Evolutionary conservation across 257 asterid genomes (phyloP).

Genomic region (Capsicum chinense): DNA sequence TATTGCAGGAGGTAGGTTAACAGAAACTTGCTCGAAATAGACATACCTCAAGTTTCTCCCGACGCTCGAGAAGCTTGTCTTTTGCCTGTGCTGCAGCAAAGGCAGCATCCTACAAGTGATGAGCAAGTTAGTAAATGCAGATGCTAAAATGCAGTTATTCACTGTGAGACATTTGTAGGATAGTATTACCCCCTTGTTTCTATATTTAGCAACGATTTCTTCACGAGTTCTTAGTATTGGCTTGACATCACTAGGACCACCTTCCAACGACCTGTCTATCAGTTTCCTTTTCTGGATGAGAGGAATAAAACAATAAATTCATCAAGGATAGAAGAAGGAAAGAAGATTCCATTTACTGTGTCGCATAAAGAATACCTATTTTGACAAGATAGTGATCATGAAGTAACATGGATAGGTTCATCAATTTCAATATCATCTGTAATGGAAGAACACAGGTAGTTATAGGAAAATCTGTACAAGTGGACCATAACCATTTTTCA

Average conservation of each 20-base stretch:
- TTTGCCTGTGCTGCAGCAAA: conserved; percentile 81
- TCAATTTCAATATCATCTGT: conserved; percentile 80
- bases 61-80: conserved; percentile 84
- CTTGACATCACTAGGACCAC: conserved; percentile 58
- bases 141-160: conserved; percentile 30
- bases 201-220: conserved; percentile 93
- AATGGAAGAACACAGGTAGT: conserved; percentile 29
- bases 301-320: conserved; percentile 27
- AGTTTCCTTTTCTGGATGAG: conserved; percentile 55
- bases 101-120: conserved; percentile 67
- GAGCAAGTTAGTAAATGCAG: conserved; percentile 33
- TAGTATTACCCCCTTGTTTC: conserved; percentile 68
- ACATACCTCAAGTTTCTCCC: conserved; percentile 88
- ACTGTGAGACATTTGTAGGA: conserved; percentile 29
- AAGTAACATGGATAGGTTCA: conserved; percentile 56
- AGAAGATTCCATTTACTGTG: neutral
- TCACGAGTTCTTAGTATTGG: conserved; percentile 78
- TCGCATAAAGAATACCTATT: conserved; percentile 48
- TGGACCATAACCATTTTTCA: conserved; percentile 25
- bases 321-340: conserved; percentile 19
- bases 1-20: neutral
- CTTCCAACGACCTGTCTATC: conserved; percentile 76
- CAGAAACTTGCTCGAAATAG: neutral
- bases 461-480: neutral
- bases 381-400: conserved; percentile 50